Percentiles rank a stretch among this genome's conserved stretches.
These are phyloP conservation scores for Talaromyces nanjingensis DNA, from an alignment of 495 filamentous ascomycete genomes.

Conservation along the genomic window DNA sequence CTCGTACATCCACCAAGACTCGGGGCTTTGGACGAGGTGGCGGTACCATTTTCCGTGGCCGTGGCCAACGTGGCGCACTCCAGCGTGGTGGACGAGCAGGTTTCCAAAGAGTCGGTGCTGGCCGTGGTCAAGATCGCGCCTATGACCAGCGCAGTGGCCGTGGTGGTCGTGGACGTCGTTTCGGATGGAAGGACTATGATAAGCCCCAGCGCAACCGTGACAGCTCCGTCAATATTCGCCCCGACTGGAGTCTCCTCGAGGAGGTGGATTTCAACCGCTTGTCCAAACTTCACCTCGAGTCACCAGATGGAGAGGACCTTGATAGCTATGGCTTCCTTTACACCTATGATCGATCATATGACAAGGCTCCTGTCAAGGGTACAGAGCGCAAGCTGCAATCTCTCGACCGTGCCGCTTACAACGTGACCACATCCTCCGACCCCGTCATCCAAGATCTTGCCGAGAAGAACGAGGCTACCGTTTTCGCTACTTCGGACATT, in stretches of 20 bases:
- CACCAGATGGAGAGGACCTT: conserved; percentile 88
- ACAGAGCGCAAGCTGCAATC: conserved; percentile 78
- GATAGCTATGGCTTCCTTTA: conserved; percentile 94
- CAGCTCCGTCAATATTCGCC: conserved; percentile 85
- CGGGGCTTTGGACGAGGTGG: conserved; percentile 83
- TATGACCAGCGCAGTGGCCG: conserved; percentile 55
- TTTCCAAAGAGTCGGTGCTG: conserved; percentile 60
- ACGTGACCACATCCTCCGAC: conserved; percentile 92
- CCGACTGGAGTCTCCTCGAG: conserved; percentile 92
- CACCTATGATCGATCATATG: conserved; percentile 93
- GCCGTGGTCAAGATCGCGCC: conserved; percentile 57
- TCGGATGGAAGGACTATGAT: conserved; percentile 98
- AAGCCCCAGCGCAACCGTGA: conserved; percentile 96
- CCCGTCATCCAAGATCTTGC: conserved; percentile 95
- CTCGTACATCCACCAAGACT: conserved; percentile 70
- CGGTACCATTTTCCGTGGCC: conserved; percentile 79
- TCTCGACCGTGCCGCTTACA: conserved; percentile 91
- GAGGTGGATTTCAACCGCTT: conserved; percentile 98
- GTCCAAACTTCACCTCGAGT: conserved; percentile 88
- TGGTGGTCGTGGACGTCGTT: conserved; percentile 64
- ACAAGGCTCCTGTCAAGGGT: conserved; percentile 83
- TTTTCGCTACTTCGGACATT: conserved; percentile 95
- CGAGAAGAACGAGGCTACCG: conserved; percentile 92
- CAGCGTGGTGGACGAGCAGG: conserved; percentile 49
- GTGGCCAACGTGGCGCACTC: conserved; percentile 51